Conservation (phyloP, 163 green algal species). For the Trebouxia gelatinosa region DNA sequence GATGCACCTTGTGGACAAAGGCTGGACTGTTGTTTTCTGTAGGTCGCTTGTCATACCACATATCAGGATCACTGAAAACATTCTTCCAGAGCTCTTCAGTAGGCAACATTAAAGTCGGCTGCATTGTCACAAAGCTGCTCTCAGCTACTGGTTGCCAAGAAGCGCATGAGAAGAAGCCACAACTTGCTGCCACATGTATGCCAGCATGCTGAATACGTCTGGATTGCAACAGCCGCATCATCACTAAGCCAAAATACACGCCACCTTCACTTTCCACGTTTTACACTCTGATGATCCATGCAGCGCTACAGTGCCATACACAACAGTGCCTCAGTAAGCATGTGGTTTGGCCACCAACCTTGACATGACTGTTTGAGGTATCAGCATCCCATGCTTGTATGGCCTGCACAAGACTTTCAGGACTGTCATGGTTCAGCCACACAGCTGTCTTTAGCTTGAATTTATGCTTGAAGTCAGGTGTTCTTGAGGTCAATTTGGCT, state of each 20-base stretch:
- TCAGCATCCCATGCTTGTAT: not conserved
- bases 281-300: no score
- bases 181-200: not conserved
- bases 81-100: not conserved
- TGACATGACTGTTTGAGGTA: not conserved
- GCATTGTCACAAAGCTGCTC: no score
- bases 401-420: not conserved
- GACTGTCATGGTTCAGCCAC: not conserved
- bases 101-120: not conserved
- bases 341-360: not conserved
- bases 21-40: slow-evolving; percentile 13
- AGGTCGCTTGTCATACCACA: slow-evolving; percentile 18
- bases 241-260: no score
- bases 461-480: slow-evolving; percentile 13
- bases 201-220: not conserved
- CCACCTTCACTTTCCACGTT: no score
- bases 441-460: not conserved
- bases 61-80: not conserved
- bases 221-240: no score
- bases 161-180: no score
- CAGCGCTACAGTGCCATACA: no score
- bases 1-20: not conserved
- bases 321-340: no score
- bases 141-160: no score
- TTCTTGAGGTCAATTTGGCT: not conserved